Evolutionary conservation across 2,329 filamentous ascomycete genomes (phyloP), one percentile per base, ranked within the genome.

Genomic region (Penicillium paneum): DNA sequence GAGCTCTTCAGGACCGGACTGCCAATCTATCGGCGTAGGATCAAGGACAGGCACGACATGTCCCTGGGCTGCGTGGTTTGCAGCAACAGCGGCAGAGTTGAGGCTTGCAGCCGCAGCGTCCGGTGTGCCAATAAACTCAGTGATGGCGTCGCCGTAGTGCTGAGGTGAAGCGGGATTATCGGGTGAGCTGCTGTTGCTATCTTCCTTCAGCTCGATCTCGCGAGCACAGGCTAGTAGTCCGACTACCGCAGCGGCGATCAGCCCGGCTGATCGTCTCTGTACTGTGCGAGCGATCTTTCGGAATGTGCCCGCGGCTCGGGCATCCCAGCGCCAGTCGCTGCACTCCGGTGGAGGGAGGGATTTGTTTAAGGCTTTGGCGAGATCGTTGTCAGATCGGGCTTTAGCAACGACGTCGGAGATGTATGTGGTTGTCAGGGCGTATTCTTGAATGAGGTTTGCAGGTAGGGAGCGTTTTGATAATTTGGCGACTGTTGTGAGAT

Each of bases 161-260:
- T 63, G 62, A 2, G 66, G 67, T 5, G 67, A 70, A 24, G 66
- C 59, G 8, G 62, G 58, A 24, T 63, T 63, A 32, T 67, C 64
- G 34, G 72, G 72, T 1, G 72, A 71, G 51, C 69, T 73, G 48
- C 64, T 63, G 17, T 69, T 69, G 56, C 72, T 74, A 32, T 75
- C 73, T 53, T 71, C 68, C 49, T 71, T 72, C 26, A 76, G 58
- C 46, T 75, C 71, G 39, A 93, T 79, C 63, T 92, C 89, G 1
- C 82, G 85, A 0, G 87, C 86, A 49, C 86, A 84, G 7, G 81
- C 82, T 21, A 93, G 74, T 3, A 93, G 74, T 0, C 87, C 89
- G 31, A 92, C 74, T 11, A 86, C 86, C 4, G 88, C 85, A 0
- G 89, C 87, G 0, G 89, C 88, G 48, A 90, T 81, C 44, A 94